These are phyloP conservation scores for Pochonia chlamydosporia DNA, from an alignment of 2,329 filamentous ascomycete species.

Conservation along the genomic window DNA sequence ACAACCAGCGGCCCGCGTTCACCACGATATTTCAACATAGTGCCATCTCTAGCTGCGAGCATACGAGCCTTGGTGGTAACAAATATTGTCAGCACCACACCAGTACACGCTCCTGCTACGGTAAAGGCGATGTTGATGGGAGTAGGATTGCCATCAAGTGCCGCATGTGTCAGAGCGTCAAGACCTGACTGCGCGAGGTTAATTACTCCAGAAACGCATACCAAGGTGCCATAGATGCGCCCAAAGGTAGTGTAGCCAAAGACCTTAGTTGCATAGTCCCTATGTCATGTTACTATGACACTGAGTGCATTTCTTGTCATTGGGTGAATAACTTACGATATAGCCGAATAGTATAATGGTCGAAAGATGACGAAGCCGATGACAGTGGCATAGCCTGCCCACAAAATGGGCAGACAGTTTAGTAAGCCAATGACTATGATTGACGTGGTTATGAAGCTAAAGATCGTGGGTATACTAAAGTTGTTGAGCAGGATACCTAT, in stretches of 20 bases:
- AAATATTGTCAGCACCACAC: constrained; percentile 48
- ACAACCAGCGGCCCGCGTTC: no score
- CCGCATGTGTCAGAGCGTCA: constrained; percentile 51
- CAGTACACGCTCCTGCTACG: constrained; percentile 46
- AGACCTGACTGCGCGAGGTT: constrained; percentile 67
- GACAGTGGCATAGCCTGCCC: constrained; percentile 62
- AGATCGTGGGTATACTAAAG: constrained; percentile 54
- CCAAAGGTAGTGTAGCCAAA: constrained; percentile 78
- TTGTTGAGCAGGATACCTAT: constrained; percentile 66
- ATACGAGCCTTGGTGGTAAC: constrained; percentile 31
- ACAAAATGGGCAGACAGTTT: constrained; percentile 57
- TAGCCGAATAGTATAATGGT: constrained; percentile 70
- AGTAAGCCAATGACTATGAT: constrained; percentile 55
- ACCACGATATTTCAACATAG: no score
- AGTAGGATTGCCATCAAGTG: constrained; percentile 55
- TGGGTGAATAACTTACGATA: constrained; percentile 42
- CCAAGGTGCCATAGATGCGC: constrained; percentile 71
- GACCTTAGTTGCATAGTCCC: constrained; percentile 72
- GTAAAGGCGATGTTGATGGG: constrained; percentile 59
- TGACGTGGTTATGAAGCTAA: constrained; percentile 50
- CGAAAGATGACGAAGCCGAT: constrained; percentile 65
- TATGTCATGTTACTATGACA: no score
- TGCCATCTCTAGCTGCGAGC: no score
- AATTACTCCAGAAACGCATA: constrained; percentile 64
- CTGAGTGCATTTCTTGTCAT: no score